Base-by-base conservation (phyloP, 148 eudicot species). In the Diospyros lotus region DNA sequence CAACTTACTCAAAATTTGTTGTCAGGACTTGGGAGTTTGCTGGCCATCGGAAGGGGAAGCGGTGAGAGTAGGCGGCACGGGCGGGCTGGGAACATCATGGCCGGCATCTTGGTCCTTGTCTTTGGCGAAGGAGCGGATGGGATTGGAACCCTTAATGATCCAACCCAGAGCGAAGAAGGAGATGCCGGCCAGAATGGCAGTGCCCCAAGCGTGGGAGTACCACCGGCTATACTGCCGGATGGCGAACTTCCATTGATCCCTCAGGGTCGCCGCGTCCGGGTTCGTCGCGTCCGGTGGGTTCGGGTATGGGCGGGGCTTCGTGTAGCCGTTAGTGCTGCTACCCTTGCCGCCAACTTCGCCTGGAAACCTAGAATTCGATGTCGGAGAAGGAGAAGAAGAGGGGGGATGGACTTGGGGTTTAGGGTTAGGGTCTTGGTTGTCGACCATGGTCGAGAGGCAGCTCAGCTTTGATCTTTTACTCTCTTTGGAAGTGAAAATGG, bases 161-260 rank as follows among this genome's bases (percentile, higher is more conserved):
- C 99, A 95, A 71, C 99, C 99, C 14, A 93, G 90, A 44, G 99
- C 99, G 75, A 90, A 95, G 76, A 93, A 93, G 6, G 98, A 89
- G 8, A 84, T 80, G 3, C 99, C 99, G 6, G 99, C 99, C 44
- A 95, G 86, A 66, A 93, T 95, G 68, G 99, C 99, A 15, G 97
- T 87, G 7, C 99, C 99, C 99, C 99, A 95, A 14, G 99, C 99
- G 41, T 91, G 94, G 11, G 98, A 89, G 76, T 95, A 95, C 99
- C 99, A 95, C 72, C 74, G 82, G 69, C 95, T 89, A 87, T 91
- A 94, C 81, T 91, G 97, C 78, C 83, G 85, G 10, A 84, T 88
- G 1, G 98, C 98, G 72, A 72, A 94, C 82, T 79, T 85, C 98
- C 98, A 94, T 73, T 94, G 98, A 41, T 91, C 97, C 73, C 89